Evolutionary conservation across 306 rosid genomes (phyloP), one percentile per base, ranked within the genome.

Genomic region (Cyclanthera cordifolia): DNA sequence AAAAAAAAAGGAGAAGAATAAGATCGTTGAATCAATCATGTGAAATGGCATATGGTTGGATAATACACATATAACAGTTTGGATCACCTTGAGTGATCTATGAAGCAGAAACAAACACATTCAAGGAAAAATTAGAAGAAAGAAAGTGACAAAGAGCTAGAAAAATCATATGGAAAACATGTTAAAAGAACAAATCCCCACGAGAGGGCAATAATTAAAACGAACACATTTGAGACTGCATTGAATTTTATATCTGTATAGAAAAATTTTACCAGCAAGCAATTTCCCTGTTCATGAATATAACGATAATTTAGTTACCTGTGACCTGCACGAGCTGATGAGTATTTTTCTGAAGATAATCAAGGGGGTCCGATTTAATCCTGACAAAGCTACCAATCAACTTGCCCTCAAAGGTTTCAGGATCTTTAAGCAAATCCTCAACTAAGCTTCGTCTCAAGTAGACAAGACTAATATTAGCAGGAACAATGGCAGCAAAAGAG

Each of bases 281-380:
- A 34, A 34, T 34, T 34, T 9, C 41, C 41, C 41, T 34, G 41
- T 34, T 34, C 41, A 34, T 34, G 41, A 34, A 34, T 34, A 34
- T 6, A 34, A 27, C 14, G 20, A 46, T 3, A 37, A 34, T 28
- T 27, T 14, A 7, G 19, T 67, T 75, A 89, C 96, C 88, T 71
- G 81, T 78, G 61, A 91, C 87, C 77, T 84, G 97, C 67, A 88
- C 83, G 27, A 91, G 95, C 79, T 73, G 83, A 76, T 88, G 87
- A 60, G 95, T 81, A 70, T 89, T 84, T 70, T 79, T 91, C 87
- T 85, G 97, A 67, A 79, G 87, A 71, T 81, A 88, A 76, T 91
- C 96, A 71, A 88, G 82, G 3, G 92, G 96, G 69, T 89, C 95
- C 53, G 86, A 70, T 77, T 72, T 91, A 61, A 79, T 81, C 82